phyloP scores from a whole-genome alignment of 2,329 filamentous ascomycete genomes.

The Phoma herbarum region DNA sequence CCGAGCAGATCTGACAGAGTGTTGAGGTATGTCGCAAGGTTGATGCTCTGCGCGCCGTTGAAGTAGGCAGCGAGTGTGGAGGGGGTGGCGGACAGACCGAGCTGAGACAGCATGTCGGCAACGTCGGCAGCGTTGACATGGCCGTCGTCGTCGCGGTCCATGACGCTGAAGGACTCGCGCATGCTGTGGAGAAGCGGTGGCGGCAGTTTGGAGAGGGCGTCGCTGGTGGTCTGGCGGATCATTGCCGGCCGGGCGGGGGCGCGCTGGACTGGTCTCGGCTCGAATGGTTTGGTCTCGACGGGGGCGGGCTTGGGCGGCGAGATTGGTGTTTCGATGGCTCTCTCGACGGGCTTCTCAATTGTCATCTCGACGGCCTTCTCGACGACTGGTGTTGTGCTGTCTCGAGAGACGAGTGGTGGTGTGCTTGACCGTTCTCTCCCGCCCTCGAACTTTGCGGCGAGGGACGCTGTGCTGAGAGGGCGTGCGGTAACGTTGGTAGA shows the following conservation, averaged over 20 bases:
- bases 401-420: background rate
- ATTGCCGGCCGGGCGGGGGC: constrained; percentile 35
- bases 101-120: constrained; percentile 83
- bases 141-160: constrained; percentile 89
- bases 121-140: constrained; percentile 83
- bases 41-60: constrained; percentile 74
- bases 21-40: constrained; percentile 86
- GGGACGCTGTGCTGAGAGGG: constrained; percentile 42
- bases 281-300: background rate
- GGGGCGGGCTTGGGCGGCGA: constrained; percentile 1
- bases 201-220: constrained; percentile 73
- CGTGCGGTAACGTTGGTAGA: constrained; percentile 34
- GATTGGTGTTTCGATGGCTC: background rate
- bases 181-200: constrained; percentile 85
- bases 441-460: constrained; percentile 50
- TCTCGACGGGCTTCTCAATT: constrained; percentile 31
- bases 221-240: constrained; percentile 38
- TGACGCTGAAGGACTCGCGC: constrained; percentile 90
- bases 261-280: constrained; percentile 5
- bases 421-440: constrained; percentile 42
- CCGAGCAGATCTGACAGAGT: constrained; percentile 78
- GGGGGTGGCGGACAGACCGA: constrained; percentile 78
- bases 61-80: constrained; percentile 84
- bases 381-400: background rate
- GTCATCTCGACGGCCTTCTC: constrained; percentile 22